Conservation (phyloP, 2,329 filamentous ascomycete species). For the Cadophora gregata region DNA sequence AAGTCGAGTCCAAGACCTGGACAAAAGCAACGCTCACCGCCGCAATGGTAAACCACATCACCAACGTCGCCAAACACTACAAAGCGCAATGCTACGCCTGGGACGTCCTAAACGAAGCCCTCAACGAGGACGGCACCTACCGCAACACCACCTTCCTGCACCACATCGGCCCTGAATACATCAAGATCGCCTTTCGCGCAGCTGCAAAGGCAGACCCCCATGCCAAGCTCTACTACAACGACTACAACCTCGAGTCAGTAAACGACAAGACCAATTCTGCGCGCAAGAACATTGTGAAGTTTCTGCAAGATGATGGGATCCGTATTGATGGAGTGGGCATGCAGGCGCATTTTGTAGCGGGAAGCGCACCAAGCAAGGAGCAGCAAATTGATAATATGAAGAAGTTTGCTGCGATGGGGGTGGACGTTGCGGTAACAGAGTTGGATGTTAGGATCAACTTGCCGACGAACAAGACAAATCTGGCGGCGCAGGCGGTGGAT, state of each 20-base stretch:
- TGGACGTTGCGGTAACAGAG: slow-evolving; percentile 67
- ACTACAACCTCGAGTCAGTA: slow-evolving; percentile 66
- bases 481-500: slow-evolving; percentile 53
- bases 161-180: slow-evolving; percentile 61
- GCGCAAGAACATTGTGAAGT: slow-evolving; percentile 51
- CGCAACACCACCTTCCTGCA: slow-evolving; percentile 59
- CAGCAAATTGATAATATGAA: slow-evolving; percentile 54
- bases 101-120: slow-evolving; percentile 71
- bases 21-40: slow-evolving; percentile 60
- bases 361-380: slow-evolving; percentile 50
- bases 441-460: slow-evolving; percentile 60
- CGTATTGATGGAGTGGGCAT: slow-evolving; percentile 68
- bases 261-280: slow-evolving; percentile 54
- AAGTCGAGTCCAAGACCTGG: slow-evolving; percentile 52
- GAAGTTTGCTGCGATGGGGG: slow-evolving; percentile 52
- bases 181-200: slow-evolving; percentile 62
- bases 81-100: slow-evolving; percentile 63
- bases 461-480: slow-evolving; percentile 49
- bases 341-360: slow-evolving; percentile 64
- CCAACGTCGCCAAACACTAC: slow-evolving; percentile 61
- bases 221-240: slow-evolving; percentile 67
- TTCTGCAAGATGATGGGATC: slow-evolving; percentile 54
- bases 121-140: slow-evolving; percentile 62
- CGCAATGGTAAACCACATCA: slow-evolving; percentile 65
- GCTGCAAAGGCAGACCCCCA: slow-evolving; percentile 59